Evolutionary conservation across 306 rosid genomes (phyloP).

Genomic region (Styphnolobium japonicum): DNA sequence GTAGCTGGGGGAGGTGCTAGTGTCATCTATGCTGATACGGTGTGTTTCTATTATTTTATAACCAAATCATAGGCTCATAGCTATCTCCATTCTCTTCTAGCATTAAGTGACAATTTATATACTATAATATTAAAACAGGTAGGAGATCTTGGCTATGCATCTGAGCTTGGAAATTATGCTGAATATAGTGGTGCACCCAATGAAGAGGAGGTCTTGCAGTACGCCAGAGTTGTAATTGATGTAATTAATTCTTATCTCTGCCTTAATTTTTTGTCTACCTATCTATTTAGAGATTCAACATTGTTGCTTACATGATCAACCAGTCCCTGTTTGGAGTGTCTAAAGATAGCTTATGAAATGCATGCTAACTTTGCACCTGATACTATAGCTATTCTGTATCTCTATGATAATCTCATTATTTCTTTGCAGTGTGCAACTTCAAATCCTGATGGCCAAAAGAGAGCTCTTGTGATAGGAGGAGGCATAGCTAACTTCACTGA

Average conservation of each 20-base stretch:
- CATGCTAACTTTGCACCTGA: not conserved
- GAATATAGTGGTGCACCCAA: constrained; percentile 99
- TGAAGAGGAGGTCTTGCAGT: constrained; percentile 94
- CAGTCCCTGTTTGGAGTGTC: not conserved
- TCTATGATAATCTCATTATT: constrained; percentile 21
- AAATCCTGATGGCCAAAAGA: constrained; percentile 75
- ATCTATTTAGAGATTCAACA: not conserved
- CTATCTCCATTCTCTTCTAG: constrained; percentile 10
- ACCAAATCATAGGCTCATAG: constrained; percentile 9
- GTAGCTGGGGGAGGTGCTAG: constrained; percentile 99
- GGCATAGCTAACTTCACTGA: constrained; percentile 97
- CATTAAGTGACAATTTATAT: not conserved
- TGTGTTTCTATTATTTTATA: constrained; percentile 28
- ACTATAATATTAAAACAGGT: constrained; percentile 47
- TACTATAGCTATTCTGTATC: not conserved
- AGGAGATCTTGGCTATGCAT: constrained; percentile 94
- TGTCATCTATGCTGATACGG: constrained; percentile 97
- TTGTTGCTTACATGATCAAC: not conserved
- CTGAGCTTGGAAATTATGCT: constrained; percentile 96
- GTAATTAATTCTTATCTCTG: constrained; percentile 40
- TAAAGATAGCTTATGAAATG: not conserved
- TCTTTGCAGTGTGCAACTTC: constrained; percentile 86
- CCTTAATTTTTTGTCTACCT: not conserved
- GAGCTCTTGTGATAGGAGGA: constrained; percentile 97
- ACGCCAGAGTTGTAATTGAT: constrained; percentile 95